Percentiles rank a stretch among this genome's conserved stretches.
phyloP scores from a whole-genome alignment of 2,329 filamentous ascomycete species.

The Penicillium vulpinum region DNA sequence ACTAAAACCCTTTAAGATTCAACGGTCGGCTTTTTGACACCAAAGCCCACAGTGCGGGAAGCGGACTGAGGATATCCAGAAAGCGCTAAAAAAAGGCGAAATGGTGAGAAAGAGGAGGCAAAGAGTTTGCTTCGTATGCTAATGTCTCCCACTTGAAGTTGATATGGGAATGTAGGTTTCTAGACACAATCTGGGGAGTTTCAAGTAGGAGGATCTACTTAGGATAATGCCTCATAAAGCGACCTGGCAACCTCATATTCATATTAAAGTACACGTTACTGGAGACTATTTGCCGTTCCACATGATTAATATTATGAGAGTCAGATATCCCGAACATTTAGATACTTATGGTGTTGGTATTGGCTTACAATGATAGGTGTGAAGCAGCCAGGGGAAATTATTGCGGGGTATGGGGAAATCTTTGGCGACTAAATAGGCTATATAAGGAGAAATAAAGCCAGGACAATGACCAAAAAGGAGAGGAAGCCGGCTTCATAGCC shows the following conservation, averaged over 20 bases:
- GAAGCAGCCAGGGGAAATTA: slow-evolving; percentile 21
- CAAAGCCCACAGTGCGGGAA: background rate
- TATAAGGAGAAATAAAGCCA: background rate
- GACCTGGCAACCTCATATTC: too few species aligned
- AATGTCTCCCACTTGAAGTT: background rate
- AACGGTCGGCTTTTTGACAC: background rate
- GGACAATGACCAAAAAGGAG: background rate
- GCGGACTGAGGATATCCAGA: background rate
- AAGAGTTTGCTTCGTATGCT: background rate
- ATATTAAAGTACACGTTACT: too few species aligned
- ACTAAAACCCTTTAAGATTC: background rate
- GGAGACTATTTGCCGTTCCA: too few species aligned
- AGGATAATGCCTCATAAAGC: too few species aligned
- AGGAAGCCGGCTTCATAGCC: background rate
- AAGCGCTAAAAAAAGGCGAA: background rate
- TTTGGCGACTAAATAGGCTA: background rate
- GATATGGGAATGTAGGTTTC: background rate
- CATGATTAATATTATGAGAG: too few species aligned
- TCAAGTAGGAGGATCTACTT: too few species aligned
- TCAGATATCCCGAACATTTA: too few species aligned
- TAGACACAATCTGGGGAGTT: too few species aligned
- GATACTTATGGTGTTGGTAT: too few species aligned
- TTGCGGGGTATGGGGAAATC: background rate
- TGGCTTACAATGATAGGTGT: too few species aligned
- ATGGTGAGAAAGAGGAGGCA: background rate